Evolutionary conservation across 345 rosid genomes (phyloP), one percentile per base, ranked within the genome.

Genomic region (Bruguiera sexangula): DNA sequence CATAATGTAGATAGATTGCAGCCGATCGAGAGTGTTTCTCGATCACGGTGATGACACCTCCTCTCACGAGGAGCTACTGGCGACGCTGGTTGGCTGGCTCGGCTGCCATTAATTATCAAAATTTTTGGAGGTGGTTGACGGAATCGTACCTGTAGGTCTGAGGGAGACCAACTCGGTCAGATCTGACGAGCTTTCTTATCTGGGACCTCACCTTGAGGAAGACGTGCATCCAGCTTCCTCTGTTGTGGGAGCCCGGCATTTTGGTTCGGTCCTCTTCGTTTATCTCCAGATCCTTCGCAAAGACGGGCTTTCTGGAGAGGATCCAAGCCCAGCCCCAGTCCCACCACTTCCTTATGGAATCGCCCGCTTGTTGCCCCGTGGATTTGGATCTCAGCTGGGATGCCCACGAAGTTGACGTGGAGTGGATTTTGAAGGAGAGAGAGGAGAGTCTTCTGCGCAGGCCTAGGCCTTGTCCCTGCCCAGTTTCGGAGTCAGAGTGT

Each of bases 291-390:
- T 93, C 98, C 66, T 83, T 64, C 0, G 91, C 92, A 69, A 93
- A 89, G 0, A 75, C 31, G 2, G 94, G 94, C 65, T 87, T 93
- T 68, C 83, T 80, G 8, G 96, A 85, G 19, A 94, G 80, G 78
- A 94, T 77, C 97, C 97, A 91, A n/a, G 90, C 78, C 85, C 96
- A 85, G 34, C 91, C 82, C 94, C 88, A 88, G 60, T 84, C 85
- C 96, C 97, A 91, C 93, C 98, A 94, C 66, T 83, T 83, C 73
- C 83, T 79, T 20, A 88, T 70, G 36, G 95, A 91, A 72, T 70
- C 81, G 0, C 88, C 87, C 0, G 88, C 88, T 61, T 79, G 69
- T 4, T 81, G 84, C 46, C 90, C 93, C 85, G 83, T 76, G 65
- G 89, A 91, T 69, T 87, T 88, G 43, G 94, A 87, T 80, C 89